phyloP scores from a whole-genome alignment of 2,329 filamentous ascomycete species.

The Penicillium sp. region DNA sequence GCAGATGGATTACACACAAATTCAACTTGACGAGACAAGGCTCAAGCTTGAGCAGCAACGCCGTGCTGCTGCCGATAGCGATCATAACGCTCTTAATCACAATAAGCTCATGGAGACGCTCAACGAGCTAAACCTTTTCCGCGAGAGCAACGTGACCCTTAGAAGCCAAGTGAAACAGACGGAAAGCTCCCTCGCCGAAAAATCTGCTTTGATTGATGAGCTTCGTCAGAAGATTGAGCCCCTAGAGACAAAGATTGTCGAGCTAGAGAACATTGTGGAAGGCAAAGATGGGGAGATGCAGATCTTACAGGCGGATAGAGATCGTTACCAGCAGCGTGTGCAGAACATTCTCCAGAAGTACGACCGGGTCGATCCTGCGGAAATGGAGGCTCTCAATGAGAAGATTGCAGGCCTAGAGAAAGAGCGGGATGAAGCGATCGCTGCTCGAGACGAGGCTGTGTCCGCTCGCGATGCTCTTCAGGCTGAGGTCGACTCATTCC shows the following conservation, averaged over 20 bases:
- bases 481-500: constrained; percentile 48
- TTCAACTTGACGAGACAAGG: constrained; percentile 82
- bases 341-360: constrained; percentile 96
- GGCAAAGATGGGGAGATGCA: constrained; percentile 85
- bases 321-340: constrained; percentile 92
- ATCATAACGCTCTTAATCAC: constrained; percentile 72
- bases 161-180: constrained; percentile 81
- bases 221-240: constrained; percentile 75
- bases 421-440: constrained; percentile 64
- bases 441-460: constrained; percentile 61
- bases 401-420: constrained; percentile 65
- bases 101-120: constrained; percentile 92
- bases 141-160: constrained; percentile 88
- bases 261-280: constrained; percentile 76
- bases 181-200: constrained; percentile 72
- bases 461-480: constrained; percentile 52
- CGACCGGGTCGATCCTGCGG: constrained; percentile 88
- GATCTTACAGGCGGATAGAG: constrained; percentile 84
- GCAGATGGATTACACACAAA: constrained; percentile 81
- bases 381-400: constrained; percentile 84
- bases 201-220: constrained; percentile 70
- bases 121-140: constrained; percentile 91
- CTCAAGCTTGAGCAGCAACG: constrained; percentile 90
- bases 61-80: constrained; percentile 68
- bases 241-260: constrained; percentile 73